Conservation (phyloP, 163 green algal species). For the Scenedesmus sp. region DNA sequence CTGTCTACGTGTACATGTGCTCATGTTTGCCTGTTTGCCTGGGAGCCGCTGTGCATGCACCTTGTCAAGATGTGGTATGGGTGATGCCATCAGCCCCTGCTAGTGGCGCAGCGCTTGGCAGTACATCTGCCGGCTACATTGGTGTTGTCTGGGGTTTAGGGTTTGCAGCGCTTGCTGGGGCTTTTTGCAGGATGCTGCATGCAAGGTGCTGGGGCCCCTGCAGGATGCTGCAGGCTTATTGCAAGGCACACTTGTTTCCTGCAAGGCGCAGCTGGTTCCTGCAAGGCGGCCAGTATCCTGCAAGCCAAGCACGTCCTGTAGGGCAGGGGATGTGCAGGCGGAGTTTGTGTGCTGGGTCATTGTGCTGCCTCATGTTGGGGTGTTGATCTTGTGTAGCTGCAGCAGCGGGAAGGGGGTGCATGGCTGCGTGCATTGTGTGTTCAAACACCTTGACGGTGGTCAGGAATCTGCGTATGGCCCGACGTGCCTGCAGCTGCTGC, state of each 20-base stretch:
- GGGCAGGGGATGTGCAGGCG: neutral
- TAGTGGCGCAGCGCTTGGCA: neutral
- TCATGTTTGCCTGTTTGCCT: neutral
- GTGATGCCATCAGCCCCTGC: too few relatives aligned
- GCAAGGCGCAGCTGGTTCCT: neutral
- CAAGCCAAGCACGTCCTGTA: neutral
- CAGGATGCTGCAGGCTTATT: neutral
- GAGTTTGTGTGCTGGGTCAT: neutral
- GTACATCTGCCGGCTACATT: neutral
- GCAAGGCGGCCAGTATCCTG: neutral
- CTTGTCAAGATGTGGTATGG: too few relatives aligned
- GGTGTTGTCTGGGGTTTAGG: neutral
- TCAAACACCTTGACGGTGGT: neutral
- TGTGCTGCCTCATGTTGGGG: neutral
- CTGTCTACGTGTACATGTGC: neutral
- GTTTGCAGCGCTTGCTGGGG: neutral
- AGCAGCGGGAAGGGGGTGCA: neutral
- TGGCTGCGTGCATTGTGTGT: neutral
- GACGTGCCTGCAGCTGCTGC: neutral
- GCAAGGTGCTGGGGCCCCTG: neutral
- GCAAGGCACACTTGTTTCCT: too few relatives aligned
- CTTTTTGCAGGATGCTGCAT: neutral
- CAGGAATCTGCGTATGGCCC: neutral
- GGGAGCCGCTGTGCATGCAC: neutral
- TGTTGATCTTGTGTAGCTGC: neutral